phyloP scores from a whole-genome alignment of 768 basidiomycete genomes.

The Hypholoma fasciculare region DNA sequence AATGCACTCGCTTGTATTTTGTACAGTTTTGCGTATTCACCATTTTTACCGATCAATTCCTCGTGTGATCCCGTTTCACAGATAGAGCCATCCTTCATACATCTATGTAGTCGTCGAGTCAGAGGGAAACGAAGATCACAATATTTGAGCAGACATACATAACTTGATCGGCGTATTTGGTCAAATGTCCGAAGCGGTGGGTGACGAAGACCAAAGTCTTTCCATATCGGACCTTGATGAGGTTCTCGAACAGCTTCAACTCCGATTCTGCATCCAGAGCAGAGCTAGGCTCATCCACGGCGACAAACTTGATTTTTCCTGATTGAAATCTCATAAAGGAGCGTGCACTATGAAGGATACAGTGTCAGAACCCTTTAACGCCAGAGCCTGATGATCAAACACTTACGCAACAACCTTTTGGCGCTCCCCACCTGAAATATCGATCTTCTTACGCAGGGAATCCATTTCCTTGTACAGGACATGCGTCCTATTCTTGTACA shows the following conservation, averaged over 20 bases:
- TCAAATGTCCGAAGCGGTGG: conserved; percentile 51
- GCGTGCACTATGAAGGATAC: conserved; percentile 34
- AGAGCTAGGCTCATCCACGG: conserved; percentile 58
- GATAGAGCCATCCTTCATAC: conserved; percentile 40
- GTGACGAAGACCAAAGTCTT: conserved; percentile 57
- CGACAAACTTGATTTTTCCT: conserved; percentile 40
- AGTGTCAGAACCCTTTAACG: not conserved
- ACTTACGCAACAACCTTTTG: conserved; percentile 48
- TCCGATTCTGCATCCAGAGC: conserved; percentile 56
- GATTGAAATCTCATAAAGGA: conserved; percentile 41
- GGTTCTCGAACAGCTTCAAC: conserved; percentile 38
- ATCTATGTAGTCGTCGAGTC: conserved; percentile 26
- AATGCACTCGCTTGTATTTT: conserved; percentile 33
- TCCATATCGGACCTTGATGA: conserved; percentile 35
- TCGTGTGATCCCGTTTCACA: conserved; percentile 39
- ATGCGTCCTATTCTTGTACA: conserved; percentile 32
- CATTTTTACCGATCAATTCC: conserved; percentile 31
- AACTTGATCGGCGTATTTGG: conserved; percentile 47
- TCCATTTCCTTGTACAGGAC: conserved; percentile 25
- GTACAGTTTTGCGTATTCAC: conserved; percentile 40
- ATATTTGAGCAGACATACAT: conserved; percentile 38
- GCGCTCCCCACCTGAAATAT: conserved; percentile 44
- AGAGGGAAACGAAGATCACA: not conserved
- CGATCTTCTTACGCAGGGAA: conserved; percentile 23
- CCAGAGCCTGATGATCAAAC: not conserved